Evolutionary conservation across 257 asterid species (phyloP), one percentile per base, ranked within the genome.

Genomic region (Eustoma russellianum): DNA sequence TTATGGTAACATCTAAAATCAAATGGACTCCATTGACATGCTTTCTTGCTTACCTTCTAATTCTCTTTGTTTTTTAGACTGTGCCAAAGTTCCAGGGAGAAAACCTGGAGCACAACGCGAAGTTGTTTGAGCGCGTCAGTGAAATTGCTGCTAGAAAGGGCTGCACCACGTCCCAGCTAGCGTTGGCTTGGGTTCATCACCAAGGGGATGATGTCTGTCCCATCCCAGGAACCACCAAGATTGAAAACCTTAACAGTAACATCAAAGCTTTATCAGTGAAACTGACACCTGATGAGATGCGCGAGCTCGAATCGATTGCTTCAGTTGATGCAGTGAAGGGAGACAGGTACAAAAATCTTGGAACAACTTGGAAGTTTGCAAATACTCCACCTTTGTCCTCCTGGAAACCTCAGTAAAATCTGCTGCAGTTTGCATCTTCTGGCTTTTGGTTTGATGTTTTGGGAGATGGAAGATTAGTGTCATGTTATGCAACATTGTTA

Each of bases 181-280:
- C 77, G 35, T 57, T 70, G 49, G 60, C 72, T 7, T 74, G 80
- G 80, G 66, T 74, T 46, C 61, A 66, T 49, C 57, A 59, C 40
- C 77, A 60, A 61, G 80, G 80, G 8, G 57, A 56, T 28, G 77
- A 70, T n/a, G 80, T 74, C 0, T 74, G 80, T 18, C 74, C 80
- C 19, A 74, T 74, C 28, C 64, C 64, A 0, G 64, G 64, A 12
- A 59, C 64, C 64, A 59, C 64, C 13, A 59, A 59, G 55, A 34
- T 59, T 24, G 56, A 59, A 13, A 59, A 59, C 9, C 38, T 59
- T 10, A 51, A 48, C 7, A 48, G 52, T 43, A 59, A 59, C 54
- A 48, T 59, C 3, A 47, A 34, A 33, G 64, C 64, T 13, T 49
- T 59, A 18, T 59, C 56, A 5, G 48, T 59, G 55, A 59, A 48